Conservation (phyloP, 1,284 basidiomycete species). For the Tilletiopsis washingtonensis region DNA sequence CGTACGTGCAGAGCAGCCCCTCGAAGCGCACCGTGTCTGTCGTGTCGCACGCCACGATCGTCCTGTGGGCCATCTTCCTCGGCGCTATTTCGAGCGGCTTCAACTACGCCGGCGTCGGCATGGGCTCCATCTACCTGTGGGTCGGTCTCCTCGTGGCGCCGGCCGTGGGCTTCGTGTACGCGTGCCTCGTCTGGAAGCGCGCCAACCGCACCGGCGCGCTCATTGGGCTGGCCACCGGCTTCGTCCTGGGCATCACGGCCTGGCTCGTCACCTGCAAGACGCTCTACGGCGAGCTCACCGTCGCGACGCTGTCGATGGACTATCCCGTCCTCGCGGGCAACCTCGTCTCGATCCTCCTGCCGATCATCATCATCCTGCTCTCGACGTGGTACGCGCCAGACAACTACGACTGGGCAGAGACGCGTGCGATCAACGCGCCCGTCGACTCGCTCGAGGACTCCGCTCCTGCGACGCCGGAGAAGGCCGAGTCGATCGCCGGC, state of each 20-base stretch:
- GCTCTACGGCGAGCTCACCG: conserved; percentile 72
- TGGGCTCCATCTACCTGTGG: conserved; percentile 53
- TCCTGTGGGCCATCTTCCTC: conserved; percentile 62
- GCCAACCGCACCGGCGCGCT: conserved; percentile 50
- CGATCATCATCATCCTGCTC: conserved; percentile 64
- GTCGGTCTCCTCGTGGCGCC: conserved; percentile 77
- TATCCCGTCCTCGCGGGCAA: conserved; percentile 66
- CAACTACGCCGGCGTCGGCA: conserved; percentile 76
- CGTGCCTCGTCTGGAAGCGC: conserved; percentile 52
- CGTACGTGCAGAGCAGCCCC: conserved; percentile 59
- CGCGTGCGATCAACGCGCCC: conserved; percentile 39
- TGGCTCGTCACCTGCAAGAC: conserved; percentile 69
- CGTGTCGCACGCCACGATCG: conserved; percentile 59
- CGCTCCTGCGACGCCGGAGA: too few species aligned
- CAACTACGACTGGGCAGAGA: conserved; percentile 36
- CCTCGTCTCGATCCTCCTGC: conserved; percentile 71
- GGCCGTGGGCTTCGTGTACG: conserved; percentile 76
- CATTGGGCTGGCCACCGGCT: conserved; percentile 62
- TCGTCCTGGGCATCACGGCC: conserved; percentile 63
- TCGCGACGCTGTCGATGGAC: conserved; percentile 59
- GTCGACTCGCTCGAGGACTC: too few species aligned
- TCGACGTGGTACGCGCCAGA: conserved; percentile 36
- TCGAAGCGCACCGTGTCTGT: conserved; percentile 58
- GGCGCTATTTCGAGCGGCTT: conserved; percentile 75
- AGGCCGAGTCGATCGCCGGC: too few species aligned